Conservation (phyloP, 148 eudicot species). For the Selenicereus undatus region DNA sequence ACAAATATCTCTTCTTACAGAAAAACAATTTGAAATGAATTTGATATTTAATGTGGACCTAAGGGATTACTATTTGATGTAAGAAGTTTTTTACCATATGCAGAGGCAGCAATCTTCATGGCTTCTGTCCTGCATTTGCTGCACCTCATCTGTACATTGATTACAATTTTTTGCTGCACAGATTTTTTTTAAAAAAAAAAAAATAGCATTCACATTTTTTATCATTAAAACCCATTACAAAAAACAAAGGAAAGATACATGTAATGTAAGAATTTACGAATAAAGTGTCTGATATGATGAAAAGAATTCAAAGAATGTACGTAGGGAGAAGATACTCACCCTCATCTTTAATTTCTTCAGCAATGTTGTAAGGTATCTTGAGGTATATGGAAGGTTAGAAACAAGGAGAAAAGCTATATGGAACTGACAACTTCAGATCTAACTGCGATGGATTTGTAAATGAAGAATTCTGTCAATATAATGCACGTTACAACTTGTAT, state of each 20-base stretch:
- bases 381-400: neutral
- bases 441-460: neutral
- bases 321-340: neutral
- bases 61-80: no score
- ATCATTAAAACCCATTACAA: no score
- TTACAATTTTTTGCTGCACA: constrained; percentile 36
- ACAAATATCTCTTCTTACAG: no score
- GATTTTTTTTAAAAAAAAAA: no score
- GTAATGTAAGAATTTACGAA: no score
- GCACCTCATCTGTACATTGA: constrained; percentile 25
- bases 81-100: constrained; percentile 19
- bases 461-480: neutral
- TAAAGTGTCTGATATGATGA: no score
- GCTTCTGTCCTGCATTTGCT: constrained; percentile 35
- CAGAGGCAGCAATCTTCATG: constrained; percentile 34
- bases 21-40: no score
- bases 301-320: neutral
- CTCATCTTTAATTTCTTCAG: neutral
- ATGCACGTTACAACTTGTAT: neutral
- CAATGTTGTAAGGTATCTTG: neutral
- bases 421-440: neutral
- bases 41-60: no score
- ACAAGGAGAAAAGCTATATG: neutral
- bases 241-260: no score
- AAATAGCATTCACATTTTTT: no score